These are phyloP conservation scores for Starmera caribaea DNA, from an alignment of 805 yeast genomes.

Conservation along the genomic window DNA sequence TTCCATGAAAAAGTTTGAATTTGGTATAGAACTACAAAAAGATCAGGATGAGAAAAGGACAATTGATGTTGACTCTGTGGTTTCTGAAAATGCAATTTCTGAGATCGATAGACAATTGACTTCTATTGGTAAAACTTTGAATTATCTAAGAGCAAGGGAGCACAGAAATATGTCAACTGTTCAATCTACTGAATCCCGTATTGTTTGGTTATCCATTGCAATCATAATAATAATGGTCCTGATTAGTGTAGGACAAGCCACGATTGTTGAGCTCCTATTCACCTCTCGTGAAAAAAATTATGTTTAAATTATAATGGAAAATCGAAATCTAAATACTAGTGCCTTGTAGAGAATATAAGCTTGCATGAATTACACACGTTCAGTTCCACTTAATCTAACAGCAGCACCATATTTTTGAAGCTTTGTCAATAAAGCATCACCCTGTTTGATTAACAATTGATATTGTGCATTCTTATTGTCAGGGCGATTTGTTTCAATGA, in stretches of 20 bases:
- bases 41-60: conserved; percentile 21
- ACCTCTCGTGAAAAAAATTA: conserved; percentile 34
- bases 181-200: conserved; percentile 64
- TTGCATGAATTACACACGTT: conserved; percentile 31
- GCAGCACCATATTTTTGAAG: conserved; percentile 97
- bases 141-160: conserved; percentile 91
- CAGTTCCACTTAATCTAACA: conserved; percentile 90
- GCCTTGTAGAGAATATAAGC: not conserved
- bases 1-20: conserved; percentile 54
- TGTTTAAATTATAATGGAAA: conserved; percentile 16
- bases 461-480: conserved; percentile 94
- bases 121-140: conserved; percentile 52
- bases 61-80: conserved; percentile 38
- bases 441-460: conserved; percentile 79
- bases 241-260: conserved; percentile 67
- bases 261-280: conserved; percentile 78
- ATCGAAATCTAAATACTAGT: not conserved
- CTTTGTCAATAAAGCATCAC: conserved; percentile 86
- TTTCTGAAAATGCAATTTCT: conserved; percentile 43
- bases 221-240: conserved; percentile 69
- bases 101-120: conserved; percentile 51
- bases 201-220: conserved; percentile 64
- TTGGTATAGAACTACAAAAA: conserved; percentile 45
- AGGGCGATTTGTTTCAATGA: conserved; percentile 91
- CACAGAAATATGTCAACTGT: conserved; percentile 94